Percentiles rank a stretch among this genome's conserved stretches.
Evolutionary conservation across 495 filamentous ascomycete species (phyloP).

Genomic region (Parmelia sp.): DNA sequence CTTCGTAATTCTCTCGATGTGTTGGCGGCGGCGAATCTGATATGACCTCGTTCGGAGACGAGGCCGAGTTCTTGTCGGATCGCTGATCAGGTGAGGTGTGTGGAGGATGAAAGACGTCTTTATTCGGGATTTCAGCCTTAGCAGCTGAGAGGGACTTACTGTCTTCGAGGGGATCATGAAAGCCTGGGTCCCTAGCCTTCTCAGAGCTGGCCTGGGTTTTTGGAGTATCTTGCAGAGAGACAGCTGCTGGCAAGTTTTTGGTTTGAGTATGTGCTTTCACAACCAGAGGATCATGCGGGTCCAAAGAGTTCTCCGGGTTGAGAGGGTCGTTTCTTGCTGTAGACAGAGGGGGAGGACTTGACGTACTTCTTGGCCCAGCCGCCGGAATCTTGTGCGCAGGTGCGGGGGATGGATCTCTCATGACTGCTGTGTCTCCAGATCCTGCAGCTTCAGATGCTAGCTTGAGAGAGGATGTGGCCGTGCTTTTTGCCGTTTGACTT

Average conservation of each 20-base stretch:
- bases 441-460: not conserved
- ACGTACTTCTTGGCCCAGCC: constrained; percentile 1
- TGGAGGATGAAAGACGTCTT: not conserved
- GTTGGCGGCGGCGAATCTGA: not conserved
- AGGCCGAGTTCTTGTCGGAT: not conserved
- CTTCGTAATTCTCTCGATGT: not conserved
- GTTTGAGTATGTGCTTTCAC: not conserved
- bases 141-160: not conserved
- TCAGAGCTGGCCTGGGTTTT: not conserved
- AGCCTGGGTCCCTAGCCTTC: not conserved
- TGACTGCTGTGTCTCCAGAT: not conserved
- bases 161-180: not conserved
- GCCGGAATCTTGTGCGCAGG: not conserved
- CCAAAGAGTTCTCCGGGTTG: not conserved
- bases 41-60: not conserved
- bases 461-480: not conserved
- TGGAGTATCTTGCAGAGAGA: not conserved
- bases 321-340: not conserved
- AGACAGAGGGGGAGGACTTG: not conserved
- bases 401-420: not conserved
- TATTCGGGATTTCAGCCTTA: not conserved
- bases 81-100: not conserved
- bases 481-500: not conserved
- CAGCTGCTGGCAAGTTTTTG: not conserved
- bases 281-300: not conserved